Percentiles rank a stretch among this genome's conserved stretches.
These are phyloP conservation scores for Boechera stricta DNA, from an alignment of 345 rosid species.

Conservation along the genomic window DNA sequence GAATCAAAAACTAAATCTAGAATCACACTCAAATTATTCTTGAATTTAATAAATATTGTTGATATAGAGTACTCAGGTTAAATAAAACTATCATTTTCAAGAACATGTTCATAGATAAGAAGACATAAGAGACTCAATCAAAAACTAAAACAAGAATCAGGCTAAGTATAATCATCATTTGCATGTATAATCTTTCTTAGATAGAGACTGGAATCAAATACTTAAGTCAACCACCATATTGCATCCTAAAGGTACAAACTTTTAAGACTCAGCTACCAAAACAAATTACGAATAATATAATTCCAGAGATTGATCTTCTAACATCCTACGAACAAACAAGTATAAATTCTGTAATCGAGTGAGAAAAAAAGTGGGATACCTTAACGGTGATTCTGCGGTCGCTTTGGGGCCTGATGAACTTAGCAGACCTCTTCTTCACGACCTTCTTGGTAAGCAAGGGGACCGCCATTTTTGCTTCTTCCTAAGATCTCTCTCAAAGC, in stretches of 20 bases:
- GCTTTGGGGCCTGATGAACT: constrained; percentile 82
- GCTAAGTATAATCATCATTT: background rate
- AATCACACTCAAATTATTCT: no score
- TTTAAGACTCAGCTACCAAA: constrained; percentile 57
- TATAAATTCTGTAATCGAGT: background rate
- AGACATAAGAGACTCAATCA: background rate
- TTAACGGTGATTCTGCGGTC: constrained; percentile 79
- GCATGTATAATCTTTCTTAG: background rate
- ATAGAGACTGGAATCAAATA: background rate
- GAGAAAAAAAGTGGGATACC: constrained; percentile 47
- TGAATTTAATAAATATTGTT: no score
- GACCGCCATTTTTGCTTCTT: constrained; percentile 66
- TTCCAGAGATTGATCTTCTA: background rate
- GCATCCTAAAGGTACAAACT: constrained; percentile 38
- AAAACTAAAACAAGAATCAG: background rate
- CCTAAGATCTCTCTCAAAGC: constrained; percentile 40
- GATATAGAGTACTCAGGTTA: background rate
- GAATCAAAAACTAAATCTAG: no score
- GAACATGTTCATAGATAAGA: background rate
- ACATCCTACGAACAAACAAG: background rate
- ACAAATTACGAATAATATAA: background rate
- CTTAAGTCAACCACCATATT: background rate
- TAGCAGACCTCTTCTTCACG: constrained; percentile 78
- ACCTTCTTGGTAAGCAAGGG: constrained; percentile 74
- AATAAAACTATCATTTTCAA: background rate